Evolutionary conservation across 1,284 basidiomycete genomes (phyloP), one percentile per base, ranked within the genome.

Genomic region (Flammula alnicola): DNA sequence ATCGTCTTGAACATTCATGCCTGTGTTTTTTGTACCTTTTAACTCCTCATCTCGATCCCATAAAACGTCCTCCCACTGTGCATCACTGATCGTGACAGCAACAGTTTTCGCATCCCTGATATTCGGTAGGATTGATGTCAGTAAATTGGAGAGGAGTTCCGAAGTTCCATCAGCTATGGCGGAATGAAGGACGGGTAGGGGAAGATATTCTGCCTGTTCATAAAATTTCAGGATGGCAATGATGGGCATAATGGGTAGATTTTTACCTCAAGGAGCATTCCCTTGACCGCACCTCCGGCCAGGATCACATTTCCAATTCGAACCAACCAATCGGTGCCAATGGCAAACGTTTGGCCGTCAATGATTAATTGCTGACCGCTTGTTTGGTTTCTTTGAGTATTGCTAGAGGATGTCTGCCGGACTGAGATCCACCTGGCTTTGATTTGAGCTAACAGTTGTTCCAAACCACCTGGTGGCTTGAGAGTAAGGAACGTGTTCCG

Each of bases 241-340:
- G 30, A n/a, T 45, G n/a, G 39, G 45, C 11, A 25, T 25, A 10
- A 19, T 30, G 22, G 29, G 45, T 10, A 44, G 27, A n/a, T 3
- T 17, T 20, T 37, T 52, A 87, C 88, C 81, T 91, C 88, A 14
- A 91, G 69, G 26, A 91, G 71, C 84, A 91, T 88, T 14, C 88
- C 89, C 61, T 84, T 88, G 3, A 86, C 73, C 4, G 79, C 79
- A 26, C 88, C 86, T 14, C 88, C 87, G 17, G 85, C 78, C 16
- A 89, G 70, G 44, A 81, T 76, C 16, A 91, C 88, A 63, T 88
- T 88, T 7, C 89, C 88, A 30, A 83, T 81, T 19, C 88, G 77
- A n/a, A 91, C 84, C 12, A 89, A 68, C 86, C 89, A 91, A 63
- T 91, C 88, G 37, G 72, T 83, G 1, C 89, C 88, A 45, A 91